Conservation (phyloP, 176 grass and related monocot species). For the Stipa capillata region DNA sequence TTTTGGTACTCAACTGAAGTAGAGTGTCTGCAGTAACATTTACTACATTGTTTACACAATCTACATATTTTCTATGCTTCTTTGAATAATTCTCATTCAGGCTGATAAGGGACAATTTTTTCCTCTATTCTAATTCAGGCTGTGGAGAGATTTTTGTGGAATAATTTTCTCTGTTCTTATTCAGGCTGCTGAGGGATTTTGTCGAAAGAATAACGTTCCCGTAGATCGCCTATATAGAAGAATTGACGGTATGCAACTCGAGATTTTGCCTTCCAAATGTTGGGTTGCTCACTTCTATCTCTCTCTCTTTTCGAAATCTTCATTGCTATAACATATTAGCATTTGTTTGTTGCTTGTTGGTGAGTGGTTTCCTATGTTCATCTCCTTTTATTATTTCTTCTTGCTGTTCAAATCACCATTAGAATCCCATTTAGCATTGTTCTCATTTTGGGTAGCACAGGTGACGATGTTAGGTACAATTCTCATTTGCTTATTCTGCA, state of each 20-base stretch:
- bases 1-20: neutral
- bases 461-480: neutral
- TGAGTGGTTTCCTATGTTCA: neutral
- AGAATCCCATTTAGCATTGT: neutral
- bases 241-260: constrained; percentile 50
- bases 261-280: neutral
- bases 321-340: neutral
- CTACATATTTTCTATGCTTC: neutral
- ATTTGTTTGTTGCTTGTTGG: neutral
- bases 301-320: neutral
- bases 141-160: constrained; percentile 18
- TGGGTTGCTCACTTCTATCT: neutral
- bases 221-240: constrained; percentile 54
- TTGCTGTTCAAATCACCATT: constrained; percentile 2
- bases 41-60: neutral
- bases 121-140: constrained; percentile 18
- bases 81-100: constrained; percentile 19
- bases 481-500: neutral
- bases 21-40: neutral
- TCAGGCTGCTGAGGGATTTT: constrained; percentile 89
- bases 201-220: constrained; percentile 66
- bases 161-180: constrained; percentile 41
- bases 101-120: constrained; percentile 30
- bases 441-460: neutral
- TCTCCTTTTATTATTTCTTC: neutral